Evolutionary conservation across 805 yeast species (phyloP).

Genomic region (Torulaspora indica): DNA sequence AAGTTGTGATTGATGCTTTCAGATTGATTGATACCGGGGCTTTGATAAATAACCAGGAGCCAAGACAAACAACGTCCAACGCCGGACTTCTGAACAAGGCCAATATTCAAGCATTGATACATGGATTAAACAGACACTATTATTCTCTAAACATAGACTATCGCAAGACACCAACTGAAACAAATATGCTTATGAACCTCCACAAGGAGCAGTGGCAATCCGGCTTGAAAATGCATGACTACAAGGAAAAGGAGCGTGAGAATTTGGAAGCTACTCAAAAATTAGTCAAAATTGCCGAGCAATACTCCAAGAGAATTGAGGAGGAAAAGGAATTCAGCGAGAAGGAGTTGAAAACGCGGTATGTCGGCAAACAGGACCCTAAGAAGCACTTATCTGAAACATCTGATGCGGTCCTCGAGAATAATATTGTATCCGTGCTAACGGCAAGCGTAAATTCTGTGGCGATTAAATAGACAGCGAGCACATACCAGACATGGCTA

Average conservation of each 20-base stretch:
- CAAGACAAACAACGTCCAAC: slow-evolving; percentile 95
- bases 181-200: slow-evolving; percentile 86
- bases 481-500: not conserved
- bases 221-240: slow-evolving; percentile 76
- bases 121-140: slow-evolving; percentile 94
- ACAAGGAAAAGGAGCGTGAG: slow-evolving; percentile 66
- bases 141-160: slow-evolving; percentile 94
- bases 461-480: slow-evolving; percentile 60
- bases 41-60: slow-evolving; percentile 93
- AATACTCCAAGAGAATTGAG: slow-evolving; percentile 80
- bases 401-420: slow-evolving; percentile 81
- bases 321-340: slow-evolving; percentile 87
- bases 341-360: slow-evolving; percentile 88
- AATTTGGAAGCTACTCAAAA: slow-evolving; percentile 68
- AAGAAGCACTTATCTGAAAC: slow-evolving; percentile 92
- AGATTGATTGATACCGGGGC: slow-evolving; percentile 85
- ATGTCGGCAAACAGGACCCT: slow-evolving; percentile 98
- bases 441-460: slow-evolving; percentile 87
- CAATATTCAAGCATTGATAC: slow-evolving; percentile 92
- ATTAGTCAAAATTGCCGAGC: slow-evolving; percentile 86
- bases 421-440: slow-evolving; percentile 79
- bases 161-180: slow-evolving; percentile 86
- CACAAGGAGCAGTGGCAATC: slow-evolving; percentile 96
- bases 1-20: slow-evolving; percentile 97
- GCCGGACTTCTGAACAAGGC: slow-evolving; percentile 95